Conservation (phyloP, 805 yeast genomes). For the Yarrowia sp. region DNA sequence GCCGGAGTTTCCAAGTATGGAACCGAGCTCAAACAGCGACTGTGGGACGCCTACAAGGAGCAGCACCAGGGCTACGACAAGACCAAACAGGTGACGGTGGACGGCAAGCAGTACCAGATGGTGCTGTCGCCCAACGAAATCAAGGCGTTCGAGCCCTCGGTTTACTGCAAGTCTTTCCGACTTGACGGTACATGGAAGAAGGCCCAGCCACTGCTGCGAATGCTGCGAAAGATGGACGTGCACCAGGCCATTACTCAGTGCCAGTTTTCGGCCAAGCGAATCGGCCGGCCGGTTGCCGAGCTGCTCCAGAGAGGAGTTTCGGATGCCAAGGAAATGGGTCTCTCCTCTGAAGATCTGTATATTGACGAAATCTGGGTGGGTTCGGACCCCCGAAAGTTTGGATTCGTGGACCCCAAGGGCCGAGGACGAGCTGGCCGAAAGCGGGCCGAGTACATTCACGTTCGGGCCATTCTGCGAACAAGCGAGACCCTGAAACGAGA, state of each 20-base stretch:
- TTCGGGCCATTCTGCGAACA: constrained; percentile 71
- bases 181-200: constrained; percentile 86
- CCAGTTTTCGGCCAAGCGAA: constrained; percentile 77
- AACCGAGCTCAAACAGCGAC: constrained; percentile 9
- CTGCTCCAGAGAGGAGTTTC: constrained; percentile 67
- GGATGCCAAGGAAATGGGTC: constrained; percentile 60
- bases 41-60: constrained; percentile 9
- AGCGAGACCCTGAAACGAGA: constrained; percentile 59
- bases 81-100: constrained; percentile 47
- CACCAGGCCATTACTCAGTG: constrained; percentile 85
- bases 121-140: constrained; percentile 61
- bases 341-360: constrained; percentile 60
- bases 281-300: constrained; percentile 74
- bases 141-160: constrained; percentile 78
- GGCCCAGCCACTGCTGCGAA: constrained; percentile 72
- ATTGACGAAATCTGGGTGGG: constrained; percentile 88
- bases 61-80: constrained; percentile 58
- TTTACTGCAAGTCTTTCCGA: constrained; percentile 76
- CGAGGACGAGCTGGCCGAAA: constrained; percentile 86
- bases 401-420: constrained; percentile 77
- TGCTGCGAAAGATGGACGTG: constrained; percentile 66
- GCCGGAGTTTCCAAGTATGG: not conserved
- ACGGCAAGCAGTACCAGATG: constrained; percentile 52
- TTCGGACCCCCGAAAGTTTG: constrained; percentile 72
- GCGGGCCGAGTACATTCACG: constrained; percentile 72